Evolutionary conservation across 306 rosid species (phyloP).

Genomic region (Clitoria ternatea): DNA sequence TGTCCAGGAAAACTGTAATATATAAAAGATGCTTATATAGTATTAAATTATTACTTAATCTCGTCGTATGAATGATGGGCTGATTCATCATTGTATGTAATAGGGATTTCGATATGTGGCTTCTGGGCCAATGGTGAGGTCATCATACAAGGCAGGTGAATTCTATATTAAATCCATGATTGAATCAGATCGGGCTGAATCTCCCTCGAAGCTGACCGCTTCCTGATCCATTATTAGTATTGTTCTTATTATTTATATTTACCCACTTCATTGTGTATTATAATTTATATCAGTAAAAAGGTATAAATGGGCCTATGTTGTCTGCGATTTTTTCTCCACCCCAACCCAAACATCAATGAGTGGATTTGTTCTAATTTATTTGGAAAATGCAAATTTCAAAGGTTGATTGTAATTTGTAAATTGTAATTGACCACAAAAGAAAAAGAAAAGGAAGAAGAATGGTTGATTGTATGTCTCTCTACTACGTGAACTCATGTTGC

Average conservation of each 20-base stretch:
- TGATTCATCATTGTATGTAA: constrained; percentile 26
- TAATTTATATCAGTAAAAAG: constrained; percentile 14
- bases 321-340: background rate
- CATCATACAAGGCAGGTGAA: constrained; percentile 91
- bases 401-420: background rate
- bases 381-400: background rate
- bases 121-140: constrained; percentile 94
- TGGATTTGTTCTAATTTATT: constrained; percentile 10
- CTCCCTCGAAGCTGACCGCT: constrained; percentile 45
- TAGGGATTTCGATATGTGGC: constrained; percentile 94
- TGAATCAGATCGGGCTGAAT: constrained; percentile 73
- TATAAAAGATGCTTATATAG: background rate
- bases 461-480: background rate
- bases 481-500: background rate
- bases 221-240: constrained; percentile 26
- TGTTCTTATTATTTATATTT: too few species aligned
- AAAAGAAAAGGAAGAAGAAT: too few species aligned
- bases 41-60: constrained; percentile 17
- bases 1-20: background rate
- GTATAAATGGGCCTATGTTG: background rate
- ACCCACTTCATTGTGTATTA: constrained; percentile 20
- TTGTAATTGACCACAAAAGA: too few species aligned
- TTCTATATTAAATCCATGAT: constrained; percentile 95
- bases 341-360: background rate
- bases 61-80: constrained; percentile 21